Evolutionary conservation across 129 eudicot genomes (phyloP).

Genomic region (Logfia minima): DNA sequence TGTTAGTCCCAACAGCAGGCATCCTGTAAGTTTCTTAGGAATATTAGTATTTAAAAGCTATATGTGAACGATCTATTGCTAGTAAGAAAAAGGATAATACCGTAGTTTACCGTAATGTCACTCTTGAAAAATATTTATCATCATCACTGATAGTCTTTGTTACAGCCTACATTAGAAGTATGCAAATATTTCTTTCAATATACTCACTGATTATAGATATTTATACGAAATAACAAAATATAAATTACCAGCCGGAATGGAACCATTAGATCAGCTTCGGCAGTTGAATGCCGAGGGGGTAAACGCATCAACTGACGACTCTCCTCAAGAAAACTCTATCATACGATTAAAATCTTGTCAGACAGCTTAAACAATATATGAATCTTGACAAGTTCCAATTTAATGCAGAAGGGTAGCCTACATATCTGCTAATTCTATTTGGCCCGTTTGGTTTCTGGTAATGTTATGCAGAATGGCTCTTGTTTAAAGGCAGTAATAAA

Average conservation of each 20-base stretch:
- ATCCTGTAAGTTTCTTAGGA: constrained; percentile 48
- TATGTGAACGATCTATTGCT: constrained; percentile 1
- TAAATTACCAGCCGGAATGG: constrained; percentile 87
- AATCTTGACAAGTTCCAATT: not conserved
- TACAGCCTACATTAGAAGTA: constrained; percentile 68
- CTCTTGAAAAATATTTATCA: constrained; percentile 87
- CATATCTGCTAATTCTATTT: not conserved
- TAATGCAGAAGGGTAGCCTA: not conserved
- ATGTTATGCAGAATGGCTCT: not conserved
- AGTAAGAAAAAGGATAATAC: constrained; percentile 7
- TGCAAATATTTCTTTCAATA: constrained; percentile 17
- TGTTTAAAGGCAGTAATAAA: not conserved
- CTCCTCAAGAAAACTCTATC: constrained; percentile 94
- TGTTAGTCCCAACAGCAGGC: constrained; percentile 62
- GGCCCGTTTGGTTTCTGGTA: not conserved
- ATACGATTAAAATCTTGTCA: constrained; percentile 14
- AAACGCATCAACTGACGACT: constrained; percentile 94
- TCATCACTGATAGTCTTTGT: constrained; percentile 90
- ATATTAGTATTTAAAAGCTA: not conserved
- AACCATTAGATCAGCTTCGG: constrained; percentile 99
- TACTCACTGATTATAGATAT: constrained; percentile 5
- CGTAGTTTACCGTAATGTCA: constrained; percentile 61
- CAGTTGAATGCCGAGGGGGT: constrained; percentile 97
- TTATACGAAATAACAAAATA: constrained; percentile 12
- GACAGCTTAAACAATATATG: not conserved